Percentiles rank a stretch among this genome's conserved stretches.
phyloP scores from a whole-genome alignment of 148 eudicot genomes.

The Rhododendron mucronatum region DNA sequence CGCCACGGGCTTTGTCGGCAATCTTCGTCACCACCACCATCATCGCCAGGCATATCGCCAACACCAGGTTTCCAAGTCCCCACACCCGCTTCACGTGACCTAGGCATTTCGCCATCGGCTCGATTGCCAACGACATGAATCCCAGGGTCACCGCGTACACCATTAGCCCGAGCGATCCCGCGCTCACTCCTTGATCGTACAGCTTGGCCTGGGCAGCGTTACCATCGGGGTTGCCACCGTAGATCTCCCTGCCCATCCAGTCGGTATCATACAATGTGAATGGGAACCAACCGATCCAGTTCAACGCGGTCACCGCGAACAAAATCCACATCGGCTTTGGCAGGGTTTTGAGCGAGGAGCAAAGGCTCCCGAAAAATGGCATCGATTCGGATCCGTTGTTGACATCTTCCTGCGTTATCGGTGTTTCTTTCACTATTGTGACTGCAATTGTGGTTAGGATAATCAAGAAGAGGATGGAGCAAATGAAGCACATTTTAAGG shows the following conservation, averaged over 20 bases:
- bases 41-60: constrained; percentile 23
- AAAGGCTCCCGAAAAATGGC: constrained; percentile 10
- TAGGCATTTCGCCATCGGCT: constrained; percentile 12
- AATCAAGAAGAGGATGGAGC: constrained; percentile 43
- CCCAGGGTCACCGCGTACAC: constrained; percentile 10
- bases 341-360: constrained; percentile 16
- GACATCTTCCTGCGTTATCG: not conserved
- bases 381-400: not conserved
- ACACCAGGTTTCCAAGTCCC: constrained; percentile 24
- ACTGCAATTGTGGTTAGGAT: constrained; percentile 36
- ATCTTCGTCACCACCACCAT: constrained; percentile 28
- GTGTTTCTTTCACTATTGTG: constrained; percentile 29
- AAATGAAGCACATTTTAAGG: constrained; percentile 65
- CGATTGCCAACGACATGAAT: constrained; percentile 6
- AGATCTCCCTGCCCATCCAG: constrained; percentile 52
- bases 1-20: constrained; percentile 7
- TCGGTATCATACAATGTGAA: constrained; percentile 40
- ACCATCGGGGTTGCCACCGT: constrained; percentile 29
- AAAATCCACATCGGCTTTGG: constrained; percentile 30
- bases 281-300: constrained; percentile 35
- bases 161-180: constrained; percentile 30
- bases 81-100: constrained; percentile 22
- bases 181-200: constrained; percentile 25
- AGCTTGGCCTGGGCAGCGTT: not conserved
- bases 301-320: constrained; percentile 20